A percentile compares a stretch with the other conserved stretches of the same genome.
Conservation (phyloP, 495 filamentous ascomycete species). For the Neurospora hispaniola region DNA sequence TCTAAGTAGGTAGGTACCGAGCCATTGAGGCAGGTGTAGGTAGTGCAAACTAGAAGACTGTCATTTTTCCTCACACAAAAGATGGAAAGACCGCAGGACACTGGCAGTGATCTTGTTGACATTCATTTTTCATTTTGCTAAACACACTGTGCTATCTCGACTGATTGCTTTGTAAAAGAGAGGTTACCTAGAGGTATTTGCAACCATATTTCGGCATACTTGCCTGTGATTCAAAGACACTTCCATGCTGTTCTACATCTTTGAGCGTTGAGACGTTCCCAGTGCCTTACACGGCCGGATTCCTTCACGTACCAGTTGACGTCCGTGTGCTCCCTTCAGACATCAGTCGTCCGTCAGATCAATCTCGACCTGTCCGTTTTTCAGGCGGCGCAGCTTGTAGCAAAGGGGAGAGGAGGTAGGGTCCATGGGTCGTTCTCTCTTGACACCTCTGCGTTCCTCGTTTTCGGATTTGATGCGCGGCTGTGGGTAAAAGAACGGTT, state of each 20-base stretch:
- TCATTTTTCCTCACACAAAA: background rate
- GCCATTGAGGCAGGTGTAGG: background rate
- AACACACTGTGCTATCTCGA: background rate
- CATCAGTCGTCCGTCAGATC: conserved; percentile 4
- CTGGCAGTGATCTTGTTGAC: background rate
- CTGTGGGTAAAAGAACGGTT: background rate
- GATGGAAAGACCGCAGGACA: background rate
- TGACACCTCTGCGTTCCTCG: background rate
- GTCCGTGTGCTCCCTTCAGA: background rate
- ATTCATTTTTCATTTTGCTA: background rate
- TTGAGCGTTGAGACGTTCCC: background rate
- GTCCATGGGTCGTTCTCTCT: background rate
- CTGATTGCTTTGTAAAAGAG: background rate
- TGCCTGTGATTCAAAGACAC: background rate
- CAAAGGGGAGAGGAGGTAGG: background rate
- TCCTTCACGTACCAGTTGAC: background rate
- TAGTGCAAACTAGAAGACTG: background rate
- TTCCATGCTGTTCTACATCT: background rate
- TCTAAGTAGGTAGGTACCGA: too few species aligned
- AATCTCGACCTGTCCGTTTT: background rate
- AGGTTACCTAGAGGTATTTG: background rate
- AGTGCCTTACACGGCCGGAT: background rate
- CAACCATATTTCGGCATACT: background rate
- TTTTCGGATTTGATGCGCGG: background rate
- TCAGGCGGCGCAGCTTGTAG: conserved; percentile 1